Evolutionary conservation across 202 grass and related monocot species (phyloP), one percentile per base, ranked within the genome.

Genomic region (Zoysia matrella): DNA sequence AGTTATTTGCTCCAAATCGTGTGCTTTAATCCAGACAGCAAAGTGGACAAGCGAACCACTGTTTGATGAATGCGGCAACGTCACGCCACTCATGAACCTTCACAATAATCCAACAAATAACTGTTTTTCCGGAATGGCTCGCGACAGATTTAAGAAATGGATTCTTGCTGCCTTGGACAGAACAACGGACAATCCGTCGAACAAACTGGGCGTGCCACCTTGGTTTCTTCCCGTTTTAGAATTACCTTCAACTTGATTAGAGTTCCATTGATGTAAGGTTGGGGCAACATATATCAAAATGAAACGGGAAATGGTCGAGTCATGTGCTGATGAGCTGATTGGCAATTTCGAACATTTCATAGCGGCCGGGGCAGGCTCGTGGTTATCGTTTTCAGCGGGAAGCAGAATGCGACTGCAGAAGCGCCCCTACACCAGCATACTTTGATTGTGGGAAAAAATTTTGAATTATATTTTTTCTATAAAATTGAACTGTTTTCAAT

Each of bases 101-200:
- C 30, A 36, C 14, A 77, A 63, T 13, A 13, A 85, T 13, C 45
- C 51, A 73, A 76, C 42, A 1, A 36, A 36, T 36, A 36, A 36
- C 30, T 36, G 30, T 36, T 36, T 36, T 36, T 36, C 30, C 1
- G 30, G 30, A 36, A 36, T 36, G 30, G 30, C 30, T 36, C 30
- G 30, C 30, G 43, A 39, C 6, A 5, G 11, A 67, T 3, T 40
- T 55, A 12, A 65, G 30, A 65, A 51, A 58, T 3, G 72, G 51
- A 50, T 22, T 22, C 22, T 22, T 46, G 3, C 47, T 64, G 51
- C 8, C 13, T 5, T 76, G 45, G 46, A 73, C 73, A 14, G n/a
- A 68, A 41, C 60, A 89, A 68, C 53, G 41, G 82, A 82, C 68
- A 78, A 66, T 46, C 53, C 3, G 16, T 78, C 73, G 82, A 73